Evolutionary conservation across 2,329 filamentous ascomycete genomes (phyloP).

Genomic region (Calonectria pseudoturangicola): DNA sequence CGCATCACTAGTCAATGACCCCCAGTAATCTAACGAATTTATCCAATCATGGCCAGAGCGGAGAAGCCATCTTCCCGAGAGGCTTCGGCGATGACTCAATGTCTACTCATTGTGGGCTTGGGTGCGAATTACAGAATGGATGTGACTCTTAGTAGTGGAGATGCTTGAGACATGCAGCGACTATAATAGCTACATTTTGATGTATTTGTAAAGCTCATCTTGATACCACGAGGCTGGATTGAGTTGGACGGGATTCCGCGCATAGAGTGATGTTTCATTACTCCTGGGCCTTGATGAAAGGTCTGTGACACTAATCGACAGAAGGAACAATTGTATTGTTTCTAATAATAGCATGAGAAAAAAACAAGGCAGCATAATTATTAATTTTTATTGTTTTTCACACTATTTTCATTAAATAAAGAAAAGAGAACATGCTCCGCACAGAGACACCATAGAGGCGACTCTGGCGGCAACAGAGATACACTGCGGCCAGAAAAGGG

Average conservation of each 20-base stretch:
- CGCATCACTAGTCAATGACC: neutral
- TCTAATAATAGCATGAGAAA: constrained; percentile 42
- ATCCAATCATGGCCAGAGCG: constrained; percentile 35
- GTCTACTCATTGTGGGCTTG: neutral
- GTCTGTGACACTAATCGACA: neutral
- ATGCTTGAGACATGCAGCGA: neutral
- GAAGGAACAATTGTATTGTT: constrained; percentile 6
- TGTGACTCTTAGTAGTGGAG: constrained; percentile 20
- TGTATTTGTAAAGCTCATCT: neutral
- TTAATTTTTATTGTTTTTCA: too few relatives aligned
- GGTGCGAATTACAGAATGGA: neutral
- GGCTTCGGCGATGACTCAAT: constrained; percentile 52
- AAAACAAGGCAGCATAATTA: neutral
- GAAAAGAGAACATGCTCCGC: neutral
- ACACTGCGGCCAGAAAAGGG: constrained; percentile 13
- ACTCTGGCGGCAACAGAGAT: neutral
- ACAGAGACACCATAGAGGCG: neutral
- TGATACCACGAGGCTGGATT: neutral
- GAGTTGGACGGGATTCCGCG: constrained; percentile 10
- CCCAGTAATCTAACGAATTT: neutral
- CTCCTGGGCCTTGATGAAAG: neutral
- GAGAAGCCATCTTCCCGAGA: constrained; percentile 11
- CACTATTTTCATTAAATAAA: constrained; percentile 15
- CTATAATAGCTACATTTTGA: neutral
- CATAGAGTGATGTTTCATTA: constrained; percentile 2